These are phyloP conservation scores for Lactuca sativa DNA, from an alignment of 129 eudicot genomes.

Conservation along the genomic window DNA sequence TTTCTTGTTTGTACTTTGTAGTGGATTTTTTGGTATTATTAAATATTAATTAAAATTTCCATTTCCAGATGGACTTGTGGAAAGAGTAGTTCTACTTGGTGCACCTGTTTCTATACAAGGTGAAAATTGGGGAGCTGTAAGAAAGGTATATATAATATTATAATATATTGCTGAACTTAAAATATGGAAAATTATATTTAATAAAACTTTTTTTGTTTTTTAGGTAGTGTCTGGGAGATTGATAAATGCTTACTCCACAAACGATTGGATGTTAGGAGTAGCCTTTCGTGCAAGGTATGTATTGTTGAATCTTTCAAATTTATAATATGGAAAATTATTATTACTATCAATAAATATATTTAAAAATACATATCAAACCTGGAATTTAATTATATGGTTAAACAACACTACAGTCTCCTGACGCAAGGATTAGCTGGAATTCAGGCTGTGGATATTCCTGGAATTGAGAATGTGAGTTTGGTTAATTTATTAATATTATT, in stretches of 20 bases:
- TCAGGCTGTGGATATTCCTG: conserved; percentile 79
- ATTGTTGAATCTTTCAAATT: too few species aligned
- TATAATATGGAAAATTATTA: too few species aligned
- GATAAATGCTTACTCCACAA: conserved; percentile 82
- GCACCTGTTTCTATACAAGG: conserved; percentile 86
- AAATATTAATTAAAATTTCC: conserved; percentile 17
- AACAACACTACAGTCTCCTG: conserved; percentile 60
- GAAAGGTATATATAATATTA: conserved; percentile 51
- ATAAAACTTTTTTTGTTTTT: background rate
- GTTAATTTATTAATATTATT: too few species aligned
- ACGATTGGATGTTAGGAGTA: conserved; percentile 97
- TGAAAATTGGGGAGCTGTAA: conserved; percentile 88
- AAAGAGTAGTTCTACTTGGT: conserved; percentile 96
- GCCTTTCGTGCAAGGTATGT: conserved; percentile 95
- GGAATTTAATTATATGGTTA: conserved; percentile 20
- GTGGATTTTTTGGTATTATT: conserved; percentile 5
- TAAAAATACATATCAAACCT: background rate
- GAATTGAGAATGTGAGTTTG: conserved; percentile 83
- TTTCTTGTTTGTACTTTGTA: background rate
- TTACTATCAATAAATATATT: background rate
- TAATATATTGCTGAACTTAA: too few species aligned
- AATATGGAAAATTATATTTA: background rate
- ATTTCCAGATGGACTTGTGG: conserved; percentile 78
- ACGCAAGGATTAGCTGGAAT: conserved; percentile 94
- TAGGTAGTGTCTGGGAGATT: conserved; percentile 98